Conservation (phyloP, 2,329 filamentous ascomycete genomes). For the Myrmaecium sp. region DNA sequence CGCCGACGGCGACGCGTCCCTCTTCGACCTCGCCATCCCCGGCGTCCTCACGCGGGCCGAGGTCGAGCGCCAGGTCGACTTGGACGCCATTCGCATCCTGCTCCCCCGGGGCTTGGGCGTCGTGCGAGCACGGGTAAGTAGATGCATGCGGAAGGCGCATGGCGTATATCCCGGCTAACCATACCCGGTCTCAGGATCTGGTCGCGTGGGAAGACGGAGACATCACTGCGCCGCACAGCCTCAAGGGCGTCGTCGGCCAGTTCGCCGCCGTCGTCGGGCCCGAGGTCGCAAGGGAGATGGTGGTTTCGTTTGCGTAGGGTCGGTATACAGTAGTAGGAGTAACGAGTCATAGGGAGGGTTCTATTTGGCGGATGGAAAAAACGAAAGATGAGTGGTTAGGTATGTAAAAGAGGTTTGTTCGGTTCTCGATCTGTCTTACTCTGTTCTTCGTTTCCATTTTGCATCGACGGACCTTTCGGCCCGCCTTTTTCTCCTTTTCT, state of each 20-base stretch:
- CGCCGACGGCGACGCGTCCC: constrained; percentile 20
- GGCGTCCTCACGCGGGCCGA: constrained; percentile 42
- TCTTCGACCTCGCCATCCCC: constrained; percentile 49
- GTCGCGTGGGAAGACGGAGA: constrained; percentile 40
- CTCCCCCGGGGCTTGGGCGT: constrained; percentile 18
- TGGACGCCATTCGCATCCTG: constrained; percentile 42
- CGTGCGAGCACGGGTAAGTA: constrained; percentile 18
- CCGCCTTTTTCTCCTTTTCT: no score
- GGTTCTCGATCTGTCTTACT: no score
- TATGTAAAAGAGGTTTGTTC: no score
- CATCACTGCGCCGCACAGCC: constrained; percentile 30
- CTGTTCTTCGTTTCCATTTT: no score
- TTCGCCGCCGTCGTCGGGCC: constrained; percentile 49
- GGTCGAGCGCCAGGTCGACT: constrained; percentile 33
- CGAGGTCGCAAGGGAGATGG: constrained; percentile 38
- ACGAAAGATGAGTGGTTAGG: no score
- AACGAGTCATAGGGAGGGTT: no score
- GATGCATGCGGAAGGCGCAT: no score
- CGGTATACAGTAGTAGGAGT: no score
- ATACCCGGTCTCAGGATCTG: constrained; percentile 31
- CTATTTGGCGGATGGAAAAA: no score
- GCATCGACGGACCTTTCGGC: no score
- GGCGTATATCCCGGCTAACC: constrained; percentile 4
- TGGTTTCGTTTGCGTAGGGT: no score
- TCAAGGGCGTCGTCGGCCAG: constrained; percentile 50